Evolutionary conservation across 2,329 filamentous ascomycete genomes (phyloP).

Genomic region (Sphaerulina vaccinii): DNA sequence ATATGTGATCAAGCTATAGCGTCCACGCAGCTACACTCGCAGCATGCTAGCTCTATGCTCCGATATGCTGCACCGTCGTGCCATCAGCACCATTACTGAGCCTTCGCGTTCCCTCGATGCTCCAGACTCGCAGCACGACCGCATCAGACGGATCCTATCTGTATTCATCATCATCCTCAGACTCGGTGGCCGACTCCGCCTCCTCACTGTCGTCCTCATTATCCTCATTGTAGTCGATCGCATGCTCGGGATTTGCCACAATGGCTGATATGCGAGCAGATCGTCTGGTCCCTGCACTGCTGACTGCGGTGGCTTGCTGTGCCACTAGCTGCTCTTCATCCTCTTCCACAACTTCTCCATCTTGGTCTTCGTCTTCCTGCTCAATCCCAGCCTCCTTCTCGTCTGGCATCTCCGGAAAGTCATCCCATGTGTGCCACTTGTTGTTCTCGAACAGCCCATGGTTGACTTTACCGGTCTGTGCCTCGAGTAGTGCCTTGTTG

Average conservation of each 20-base stretch:
- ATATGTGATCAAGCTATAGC: no score
- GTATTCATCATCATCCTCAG: no score
- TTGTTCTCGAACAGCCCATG: constrained; percentile 22
- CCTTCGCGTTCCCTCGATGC: no score
- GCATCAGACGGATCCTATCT: no score
- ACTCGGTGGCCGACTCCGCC: no score
- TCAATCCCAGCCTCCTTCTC: constrained; percentile 5
- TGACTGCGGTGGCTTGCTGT: background rate
- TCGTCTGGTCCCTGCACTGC: background rate
- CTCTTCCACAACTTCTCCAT: background rate
- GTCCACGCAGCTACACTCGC: no score
- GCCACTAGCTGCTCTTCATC: background rate
- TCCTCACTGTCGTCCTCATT: constrained; percentile 1
- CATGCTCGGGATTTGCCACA: background rate
- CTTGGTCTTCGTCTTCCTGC: background rate
- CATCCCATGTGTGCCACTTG: constrained; percentile 24
- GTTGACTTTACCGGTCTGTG: constrained; percentile 27
- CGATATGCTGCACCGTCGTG: no score
- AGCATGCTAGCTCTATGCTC: no score
- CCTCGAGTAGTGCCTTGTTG: constrained; percentile 24
- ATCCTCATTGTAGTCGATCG: background rate
- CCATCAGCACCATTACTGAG: no score
- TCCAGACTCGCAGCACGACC: constrained; percentile 6
- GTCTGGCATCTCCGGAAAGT: constrained; percentile 20
- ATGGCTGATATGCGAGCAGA: constrained; percentile 9